Percentiles rank a stretch among this genome's conserved stretches.
phyloP scores from a whole-genome alignment of 257 asterid genomes.

The Fraxinus americana region DNA sequence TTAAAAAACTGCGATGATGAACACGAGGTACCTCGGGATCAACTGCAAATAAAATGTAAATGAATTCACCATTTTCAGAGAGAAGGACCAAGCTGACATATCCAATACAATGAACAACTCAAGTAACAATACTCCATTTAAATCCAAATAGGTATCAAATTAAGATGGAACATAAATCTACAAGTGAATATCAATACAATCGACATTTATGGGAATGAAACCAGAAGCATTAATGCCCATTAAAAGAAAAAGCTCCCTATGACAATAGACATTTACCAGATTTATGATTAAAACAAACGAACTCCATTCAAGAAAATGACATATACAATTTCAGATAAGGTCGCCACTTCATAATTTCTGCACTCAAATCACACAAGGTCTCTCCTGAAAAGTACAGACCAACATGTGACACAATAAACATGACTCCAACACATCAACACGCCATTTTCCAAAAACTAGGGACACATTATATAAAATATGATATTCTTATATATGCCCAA shows the following conservation, averaged over 20 bases:
- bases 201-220: neutral
- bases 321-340: neutral
- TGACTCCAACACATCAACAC: neutral
- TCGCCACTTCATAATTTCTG: neutral
- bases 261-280: conserved; percentile 3
- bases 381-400: neutral
- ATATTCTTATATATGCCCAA: no score
- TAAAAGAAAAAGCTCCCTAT: neutral
- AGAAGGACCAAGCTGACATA: conserved; percentile 16
- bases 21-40: conserved; percentile 75
- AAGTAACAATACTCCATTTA: conserved; percentile 6
- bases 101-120: conserved; percentile 1
- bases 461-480: no score
- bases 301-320: no score
- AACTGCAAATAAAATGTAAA: conserved; percentile 52
- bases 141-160: neutral
- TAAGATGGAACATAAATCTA: conserved; percentile 8
- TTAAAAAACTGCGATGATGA: conserved; percentile 80
- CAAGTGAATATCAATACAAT: neutral
- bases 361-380: neutral
- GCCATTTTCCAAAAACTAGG: neutral
- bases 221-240: neutral
- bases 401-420: neutral
- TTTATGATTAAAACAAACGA: neutral
- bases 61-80: conserved; percentile 22